Percentiles rank a stretch among this genome's conserved stretches.
Evolutionary conservation across 179 eudicot species (phyloP).

Genomic region (Actinidia chinensis): DNA sequence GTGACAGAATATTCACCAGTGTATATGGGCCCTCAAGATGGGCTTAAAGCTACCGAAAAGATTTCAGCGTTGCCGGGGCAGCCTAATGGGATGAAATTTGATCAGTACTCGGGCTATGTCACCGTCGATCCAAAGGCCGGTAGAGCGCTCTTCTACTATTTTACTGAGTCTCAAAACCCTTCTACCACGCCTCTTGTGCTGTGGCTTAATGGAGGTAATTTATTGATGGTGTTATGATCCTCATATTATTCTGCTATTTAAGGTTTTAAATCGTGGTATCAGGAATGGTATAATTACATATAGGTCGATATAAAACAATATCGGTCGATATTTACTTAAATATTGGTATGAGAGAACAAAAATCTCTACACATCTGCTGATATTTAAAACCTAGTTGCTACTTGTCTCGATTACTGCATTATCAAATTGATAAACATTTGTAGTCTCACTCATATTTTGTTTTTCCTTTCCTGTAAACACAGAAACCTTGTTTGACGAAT

Average conservation of each 20-base stretch:
- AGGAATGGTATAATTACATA: too few species aligned
- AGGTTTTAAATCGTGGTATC: too few species aligned
- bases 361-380: too few species aligned
- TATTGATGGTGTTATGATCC: background rate
- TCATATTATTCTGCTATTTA: background rate
- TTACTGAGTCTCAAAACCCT: slow-evolving; percentile 45
- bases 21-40: slow-evolving; percentile 36
- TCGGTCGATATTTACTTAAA: too few species aligned
- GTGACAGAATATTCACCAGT: slow-evolving; percentile 23
- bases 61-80: slow-evolving; percentile 65
- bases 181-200: slow-evolving; percentile 38
- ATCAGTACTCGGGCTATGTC: slow-evolving; percentile 70
- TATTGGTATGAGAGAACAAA: too few species aligned
- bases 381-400: too few species aligned
- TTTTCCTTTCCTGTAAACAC: too few species aligned
- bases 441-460: too few species aligned
- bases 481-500: too few species aligned
- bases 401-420: too few species aligned
- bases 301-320: too few species aligned
- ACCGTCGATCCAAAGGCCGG: slow-evolving; percentile 45
- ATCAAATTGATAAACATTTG: too few species aligned
- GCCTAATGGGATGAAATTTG: slow-evolving; percentile 47
- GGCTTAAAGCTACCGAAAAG: slow-evolving; percentile 53
- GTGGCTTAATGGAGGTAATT: slow-evolving; percentile 47
- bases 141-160: slow-evolving; percentile 61